Evolutionary conservation across 345 rosid species (phyloP), one percentile per base, ranked within the genome.

Genomic region (Zanthoxylum bungeanum): DNA sequence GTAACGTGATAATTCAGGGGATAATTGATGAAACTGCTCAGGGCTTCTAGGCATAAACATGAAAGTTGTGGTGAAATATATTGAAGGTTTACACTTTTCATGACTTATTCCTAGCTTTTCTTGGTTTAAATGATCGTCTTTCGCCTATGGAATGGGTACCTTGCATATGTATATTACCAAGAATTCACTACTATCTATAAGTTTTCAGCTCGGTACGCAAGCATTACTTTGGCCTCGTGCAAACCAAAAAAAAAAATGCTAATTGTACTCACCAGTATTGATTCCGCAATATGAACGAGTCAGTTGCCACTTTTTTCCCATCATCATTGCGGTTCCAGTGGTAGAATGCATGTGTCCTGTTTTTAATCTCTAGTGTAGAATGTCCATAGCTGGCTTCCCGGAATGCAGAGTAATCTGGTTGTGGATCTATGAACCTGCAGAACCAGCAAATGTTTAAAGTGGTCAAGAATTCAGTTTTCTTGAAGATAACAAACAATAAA

Each of bases 351-450:
- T 91, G 97, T 11, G 97, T 91, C 80, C 93, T 84, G 73, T 95
- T 95, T 76, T 71, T 84, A 60, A 95, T 93, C 68, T 95, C 96
- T 65, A 93, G 66, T 3, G 93, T 92, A 28, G 98, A 88, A 71
- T 92, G 97, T 7, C 97, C 99, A 64, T 91, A 91, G 77, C 97
- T 93, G 78, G 98, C 91, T 89, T 95, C 99, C 62, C 98, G 77
- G 71, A 92, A 95, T 69, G 97, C 98, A 50, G 99, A 95, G 72
- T 92, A 89, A 24, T 87, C 90, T 64, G 99, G 97, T 58, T 95
- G 98, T 52, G 98, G 99, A 72, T 88, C 84, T 69, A 65, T 88
- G 73, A 91, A 95, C 73, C 97, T 95, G 76, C 40, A 82, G 30
- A 66, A 59, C 21, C 68, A 68, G 69, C 3, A 34, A 52, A 70